Evolutionary conservation across 2,329 filamentous ascomycete genomes (phyloP).

Genomic region (Colletotrichum eleusines): DNA sequence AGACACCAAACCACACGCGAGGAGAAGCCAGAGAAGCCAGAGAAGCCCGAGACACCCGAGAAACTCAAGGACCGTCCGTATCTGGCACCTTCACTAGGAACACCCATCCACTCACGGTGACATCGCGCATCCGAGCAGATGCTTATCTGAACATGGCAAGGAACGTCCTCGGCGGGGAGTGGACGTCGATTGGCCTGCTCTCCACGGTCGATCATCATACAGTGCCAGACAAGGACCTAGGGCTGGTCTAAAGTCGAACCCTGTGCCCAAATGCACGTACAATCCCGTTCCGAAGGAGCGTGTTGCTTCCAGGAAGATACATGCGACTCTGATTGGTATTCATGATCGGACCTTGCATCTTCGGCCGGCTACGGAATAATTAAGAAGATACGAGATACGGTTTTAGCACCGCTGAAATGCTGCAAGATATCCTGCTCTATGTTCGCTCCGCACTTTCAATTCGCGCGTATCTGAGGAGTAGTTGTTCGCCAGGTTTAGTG

Average conservation of each 20-base stretch:
- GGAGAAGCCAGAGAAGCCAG: neutral
- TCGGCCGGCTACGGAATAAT: conserved; percentile 1
- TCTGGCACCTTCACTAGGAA: neutral
- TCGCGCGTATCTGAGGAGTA: neutral
- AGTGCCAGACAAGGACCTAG: conserved; percentile 50
- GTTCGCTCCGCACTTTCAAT: neutral
- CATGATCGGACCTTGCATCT: neutral
- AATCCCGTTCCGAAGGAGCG: neutral
- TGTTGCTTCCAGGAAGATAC: neutral
- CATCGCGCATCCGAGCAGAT: conserved; percentile 47
- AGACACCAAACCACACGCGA: no score
- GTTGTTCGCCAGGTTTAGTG: conserved; percentile 35
- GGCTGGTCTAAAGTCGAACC: neutral
- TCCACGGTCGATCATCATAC: conserved; percentile 53
- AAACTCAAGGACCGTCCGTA: neutral
- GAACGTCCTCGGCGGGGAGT: conserved; percentile 47
- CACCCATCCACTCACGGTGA: neutral
- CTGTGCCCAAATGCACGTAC: neutral
- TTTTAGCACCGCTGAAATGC: conserved; percentile 5
- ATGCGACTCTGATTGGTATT: conserved; percentile 21
- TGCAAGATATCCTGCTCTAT: no score
- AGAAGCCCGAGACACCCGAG: neutral
- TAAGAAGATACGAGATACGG: neutral
- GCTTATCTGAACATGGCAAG: conserved; percentile 52
- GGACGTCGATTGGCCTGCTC: conserved; percentile 51